These are phyloP conservation scores for Xylariomycetidae sp. DNA, from an alignment of 2,329 filamentous ascomycete species.

Conservation along the genomic window DNA sequence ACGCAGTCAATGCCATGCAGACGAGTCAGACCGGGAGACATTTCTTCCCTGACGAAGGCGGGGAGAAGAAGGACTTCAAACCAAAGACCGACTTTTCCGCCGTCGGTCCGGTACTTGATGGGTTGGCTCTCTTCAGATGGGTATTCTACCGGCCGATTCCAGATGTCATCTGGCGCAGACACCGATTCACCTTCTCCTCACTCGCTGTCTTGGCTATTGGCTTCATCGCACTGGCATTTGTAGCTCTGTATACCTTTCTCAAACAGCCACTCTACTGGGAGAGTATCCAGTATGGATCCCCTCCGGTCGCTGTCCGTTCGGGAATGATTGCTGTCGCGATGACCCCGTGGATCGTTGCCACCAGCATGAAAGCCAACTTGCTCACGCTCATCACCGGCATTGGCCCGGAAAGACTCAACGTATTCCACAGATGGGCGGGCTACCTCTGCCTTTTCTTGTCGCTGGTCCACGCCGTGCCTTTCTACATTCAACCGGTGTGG, in stretches of 20 bases:
- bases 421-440: slow-evolving; percentile 86
- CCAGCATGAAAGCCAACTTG: slow-evolving; percentile 87
- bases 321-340: slow-evolving; percentile 91
- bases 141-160: slow-evolving; percentile 85
- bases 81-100: slow-evolving; percentile 73
- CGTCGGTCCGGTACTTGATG: slow-evolving; percentile 69
- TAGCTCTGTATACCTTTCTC: slow-evolving; percentile 77
- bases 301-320: slow-evolving; percentile 77
- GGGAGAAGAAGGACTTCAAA: slow-evolving; percentile 52
- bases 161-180: slow-evolving; percentile 62
- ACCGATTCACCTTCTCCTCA: slow-evolving; percentile 75
- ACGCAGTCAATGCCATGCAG: slow-evolving; percentile 39
- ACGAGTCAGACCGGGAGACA: slow-evolving; percentile 57
- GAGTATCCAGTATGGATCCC: slow-evolving; percentile 82
- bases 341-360: slow-evolving; percentile 86
- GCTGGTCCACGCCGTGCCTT: slow-evolving; percentile 80
- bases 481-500: slow-evolving; percentile 85
- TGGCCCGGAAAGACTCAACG: slow-evolving; percentile 85
- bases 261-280: slow-evolving; percentile 86
- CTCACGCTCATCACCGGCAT: slow-evolving; percentile 83
- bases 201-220: slow-evolving; percentile 67
- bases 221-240: slow-evolving; percentile 64
- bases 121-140: slow-evolving; percentile 79
- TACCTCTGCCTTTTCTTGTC: slow-evolving; percentile 82
- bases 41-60: slow-evolving; percentile 67